Base-by-base conservation (phyloP, 805 yeast genomes). In the Yamadazyma laniorum region DNA sequence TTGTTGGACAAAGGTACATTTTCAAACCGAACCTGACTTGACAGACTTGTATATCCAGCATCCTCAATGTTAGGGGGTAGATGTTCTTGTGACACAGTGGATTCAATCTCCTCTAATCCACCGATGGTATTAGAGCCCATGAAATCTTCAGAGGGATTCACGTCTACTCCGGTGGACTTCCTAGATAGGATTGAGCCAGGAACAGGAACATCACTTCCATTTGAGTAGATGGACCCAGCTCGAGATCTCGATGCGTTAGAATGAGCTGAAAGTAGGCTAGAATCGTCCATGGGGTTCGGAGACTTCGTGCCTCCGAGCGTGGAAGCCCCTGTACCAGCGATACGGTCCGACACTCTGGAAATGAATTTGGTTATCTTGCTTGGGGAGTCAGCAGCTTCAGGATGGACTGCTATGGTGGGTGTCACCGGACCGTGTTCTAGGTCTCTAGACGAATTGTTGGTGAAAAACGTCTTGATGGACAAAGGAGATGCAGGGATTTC, bases 271-370 rank as follows among this genome's bases (percentile, higher is more conserved):
- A 11, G n/a, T 14, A 28, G 8, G 17, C 39, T 35, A 6, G 25
- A 16, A 23, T 35, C 38, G 3, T 35, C 39, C 11, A 18, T 15
- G 6, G 28, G 17, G 3, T 32, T 28, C 11, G 39, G 39, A 9
- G 33, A 29, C 18, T 29, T 31, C 26, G 27, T 23, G 6, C 32
- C 40, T 5, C 35, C 15, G 9, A 34, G 15, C 12, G 19, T 15
- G 9, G 35, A 23, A 12, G 43, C 35, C 4, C 64, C 59, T 6
- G 58, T 47, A 5, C 69, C 70, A 1, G 66, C 68, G 29, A 64
- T 59, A 44, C 70, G 58, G 28, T 62, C 63, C 0, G 67, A 59
- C 4, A 64, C 47, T 42, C 61, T 47, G 3, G 60, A 42, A 12
- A 64, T 39, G 4, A 52, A 50, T 33, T 56, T 50, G 6, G 63